Evolutionary conservation across 164 flowering plant species (phyloP).

Genomic region (Macadamia tetraphylla): DNA sequence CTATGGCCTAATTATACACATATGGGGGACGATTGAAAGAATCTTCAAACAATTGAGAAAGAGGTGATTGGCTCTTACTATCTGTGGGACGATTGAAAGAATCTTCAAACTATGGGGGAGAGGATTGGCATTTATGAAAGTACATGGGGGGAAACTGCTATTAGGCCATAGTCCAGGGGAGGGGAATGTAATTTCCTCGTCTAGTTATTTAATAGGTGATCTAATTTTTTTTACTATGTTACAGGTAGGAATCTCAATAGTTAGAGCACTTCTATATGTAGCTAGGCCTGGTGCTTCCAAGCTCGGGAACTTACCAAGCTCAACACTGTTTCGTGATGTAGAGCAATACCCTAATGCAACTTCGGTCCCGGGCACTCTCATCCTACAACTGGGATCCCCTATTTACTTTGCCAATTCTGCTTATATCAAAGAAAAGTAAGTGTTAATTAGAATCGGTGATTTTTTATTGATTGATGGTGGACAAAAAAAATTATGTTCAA

Average conservation of each 20-base stretch:
- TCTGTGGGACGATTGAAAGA: too few relatives aligned
- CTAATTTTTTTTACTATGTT: neutral
- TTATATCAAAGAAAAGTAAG: slow-evolving; percentile 70
- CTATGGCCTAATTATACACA: too few relatives aligned
- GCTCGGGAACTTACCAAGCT: slow-evolving; percentile 56
- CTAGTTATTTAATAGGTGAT: neutral
- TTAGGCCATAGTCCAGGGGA: too few relatives aligned
- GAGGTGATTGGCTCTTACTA: too few relatives aligned
- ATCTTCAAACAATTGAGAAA: too few relatives aligned
- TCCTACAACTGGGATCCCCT: slow-evolving; percentile 71
- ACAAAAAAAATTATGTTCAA: too few relatives aligned
- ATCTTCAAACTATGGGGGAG: too few relatives aligned
- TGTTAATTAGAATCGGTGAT: neutral
- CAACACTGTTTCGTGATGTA: slow-evolving; percentile 43
- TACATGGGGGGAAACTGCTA: too few relatives aligned
- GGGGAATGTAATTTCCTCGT: neutral
- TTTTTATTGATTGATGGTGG: too few relatives aligned
- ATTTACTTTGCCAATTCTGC: slow-evolving; percentile 56
- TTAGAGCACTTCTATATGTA: slow-evolving; percentile 37
- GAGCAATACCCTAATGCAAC: slow-evolving; percentile 62
- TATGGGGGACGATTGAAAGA: too few relatives aligned
- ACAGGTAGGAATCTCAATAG: slow-evolving; percentile 55
- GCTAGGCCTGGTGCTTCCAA: slow-evolving; percentile 69
- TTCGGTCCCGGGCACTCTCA: slow-evolving; percentile 36
- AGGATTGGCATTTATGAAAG: too few relatives aligned